Base-by-base conservation (phyloP, 441 rosid species). In the Cnidoscolus chayamansa region DNA sequence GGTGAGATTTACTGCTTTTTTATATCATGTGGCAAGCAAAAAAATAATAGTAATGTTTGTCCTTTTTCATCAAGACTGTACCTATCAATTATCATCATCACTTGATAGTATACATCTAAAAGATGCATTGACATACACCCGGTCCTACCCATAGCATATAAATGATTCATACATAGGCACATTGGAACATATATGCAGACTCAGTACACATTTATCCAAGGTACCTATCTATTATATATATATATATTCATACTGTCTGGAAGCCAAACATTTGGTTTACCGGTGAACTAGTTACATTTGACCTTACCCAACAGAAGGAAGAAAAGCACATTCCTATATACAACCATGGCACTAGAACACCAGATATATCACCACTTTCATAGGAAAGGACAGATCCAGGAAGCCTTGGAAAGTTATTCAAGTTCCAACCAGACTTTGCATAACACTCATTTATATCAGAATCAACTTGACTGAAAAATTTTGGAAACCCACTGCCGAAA, bases 281-380 rank as follows among this genome's bases (percentile, higher is more conserved):
- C 70, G 76, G 72, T 32, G 48, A 64, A 71, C 49, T 63, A 57
- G 53, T 75, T 67, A 74, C 65, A 66, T 32, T 49, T 30, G 72
- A 35, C 71, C 94, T 88, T 87, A 96, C 99, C 99, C 98, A 96
- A 74, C 99, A 96, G 81, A 96, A 96, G 78, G 99, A 93, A 76
- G 99, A 96, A 85, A 96, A 89, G 80, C 99, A 96, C 99, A 96
- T 96, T 72, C 99, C 99, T 70, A 94, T 76, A 79, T 96, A 96
- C 81, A 96, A 75, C 99, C 99, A 96, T 62, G 99, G 99, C 66
- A 96, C 93, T 78, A 96, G 73, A 67, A 96, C 99, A 81, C 99
- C 99, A 65, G 99, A 90, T 76, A 96, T 96, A 81, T 96, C 98
- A 81, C 97, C 83, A 76, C 88, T 88, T 84, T 96, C 99, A 66